Evolutionary conservation across 805 yeast genomes (phyloP).

Genomic region (Pichia thaimueangensis): DNA sequence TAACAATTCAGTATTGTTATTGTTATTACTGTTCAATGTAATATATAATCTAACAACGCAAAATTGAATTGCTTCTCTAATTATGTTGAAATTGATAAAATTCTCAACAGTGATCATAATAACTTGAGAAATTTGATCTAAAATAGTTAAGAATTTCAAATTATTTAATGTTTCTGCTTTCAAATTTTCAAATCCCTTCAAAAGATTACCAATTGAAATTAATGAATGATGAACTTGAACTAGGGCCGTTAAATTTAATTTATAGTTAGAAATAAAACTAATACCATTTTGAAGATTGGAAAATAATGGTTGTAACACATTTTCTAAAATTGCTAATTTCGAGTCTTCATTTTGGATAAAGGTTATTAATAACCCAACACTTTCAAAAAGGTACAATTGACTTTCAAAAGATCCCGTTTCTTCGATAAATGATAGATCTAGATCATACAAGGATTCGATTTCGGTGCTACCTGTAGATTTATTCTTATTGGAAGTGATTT

Average conservation of each 20-base stretch:
- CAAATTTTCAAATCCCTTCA: constrained; percentile 68
- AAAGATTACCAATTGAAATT: constrained; percentile 84
- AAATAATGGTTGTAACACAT: constrained; percentile 70
- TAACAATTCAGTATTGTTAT: constrained; percentile 22
- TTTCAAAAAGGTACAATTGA: constrained; percentile 79
- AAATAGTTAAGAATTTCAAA: constrained; percentile 23
- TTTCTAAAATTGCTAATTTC: constrained; percentile 48
- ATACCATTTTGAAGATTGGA: constrained; percentile 63
- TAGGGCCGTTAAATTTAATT: constrained; percentile 36
- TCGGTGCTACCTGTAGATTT: constrained; percentile 18
- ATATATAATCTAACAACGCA: constrained; percentile 84
- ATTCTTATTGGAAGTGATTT: constrained; percentile 28
- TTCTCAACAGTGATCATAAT: constrained; percentile 77
- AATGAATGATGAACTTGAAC: constrained; percentile 81
- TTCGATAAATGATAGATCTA: constrained; percentile 37
- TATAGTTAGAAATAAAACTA: constrained; percentile 26
- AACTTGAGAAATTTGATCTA: constrained; percentile 55
- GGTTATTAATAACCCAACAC: constrained; percentile 71
- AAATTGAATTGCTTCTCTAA: constrained; percentile 82
- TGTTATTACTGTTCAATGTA: constrained; percentile 43
- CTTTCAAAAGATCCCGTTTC: constrained; percentile 62
- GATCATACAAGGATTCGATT: constrained; percentile 14
- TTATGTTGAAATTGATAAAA: constrained; percentile 55
- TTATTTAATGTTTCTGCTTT: constrained; percentile 27
- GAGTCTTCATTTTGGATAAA: constrained; percentile 38